phyloP scores from a whole-genome alignment of 331 rosid genomes.

The Phaseolus coccineus region DNA sequence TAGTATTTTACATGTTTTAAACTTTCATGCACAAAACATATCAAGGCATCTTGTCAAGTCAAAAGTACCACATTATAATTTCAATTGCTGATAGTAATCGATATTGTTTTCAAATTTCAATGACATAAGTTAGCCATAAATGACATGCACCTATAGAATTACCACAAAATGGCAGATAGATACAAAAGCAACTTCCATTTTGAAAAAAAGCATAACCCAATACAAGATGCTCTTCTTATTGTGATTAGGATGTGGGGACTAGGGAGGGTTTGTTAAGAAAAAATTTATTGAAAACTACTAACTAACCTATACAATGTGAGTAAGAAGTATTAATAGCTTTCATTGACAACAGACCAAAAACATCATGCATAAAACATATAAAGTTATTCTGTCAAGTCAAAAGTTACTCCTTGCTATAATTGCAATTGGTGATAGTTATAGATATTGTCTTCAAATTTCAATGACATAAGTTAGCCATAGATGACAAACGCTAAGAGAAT shows the following conservation, averaged over 20 bases:
- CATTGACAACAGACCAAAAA: not conserved
- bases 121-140: not conserved
- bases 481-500: not conserved
- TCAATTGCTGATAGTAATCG: not conserved
- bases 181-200: not conserved
- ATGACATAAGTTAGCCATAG: not conserved
- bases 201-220: not conserved
- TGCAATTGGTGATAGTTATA: not conserved
- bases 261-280: not conserved
- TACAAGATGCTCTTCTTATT: not conserved
- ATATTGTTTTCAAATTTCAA: not conserved
- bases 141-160: not conserved
- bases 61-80: not conserved
- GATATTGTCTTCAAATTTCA: not conserved
- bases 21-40: not conserved
- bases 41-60: not conserved
- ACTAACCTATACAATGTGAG: not conserved
- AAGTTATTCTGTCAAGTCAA: not conserved
- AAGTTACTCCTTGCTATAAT: not conserved
- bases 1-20: not conserved
- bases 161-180: not conserved
- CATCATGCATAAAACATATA: not conserved
- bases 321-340: not conserved
- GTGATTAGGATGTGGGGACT: not conserved
- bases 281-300: not conserved